Evolutionary conservation across 208 protist species (phyloP).

Genomic region (Endotrypanum monterogeii): DNA sequence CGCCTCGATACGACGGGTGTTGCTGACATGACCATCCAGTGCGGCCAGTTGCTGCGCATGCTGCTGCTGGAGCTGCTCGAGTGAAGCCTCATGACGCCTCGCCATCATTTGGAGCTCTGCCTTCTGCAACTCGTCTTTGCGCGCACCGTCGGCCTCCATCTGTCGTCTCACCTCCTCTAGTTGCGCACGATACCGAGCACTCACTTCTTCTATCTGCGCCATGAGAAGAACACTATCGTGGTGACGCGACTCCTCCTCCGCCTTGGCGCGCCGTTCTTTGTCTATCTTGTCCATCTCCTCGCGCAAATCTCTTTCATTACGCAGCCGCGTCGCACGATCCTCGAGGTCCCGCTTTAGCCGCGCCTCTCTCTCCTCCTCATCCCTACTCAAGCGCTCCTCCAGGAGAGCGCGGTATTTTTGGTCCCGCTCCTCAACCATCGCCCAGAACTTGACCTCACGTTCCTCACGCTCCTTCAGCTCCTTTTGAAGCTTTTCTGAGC

Average conservation of each 20-base stretch:
- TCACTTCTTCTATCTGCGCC: slow-evolving; percentile 72
- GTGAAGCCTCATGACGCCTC: slow-evolving; percentile 63
- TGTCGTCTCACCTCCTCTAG: slow-evolving; percentile 77
- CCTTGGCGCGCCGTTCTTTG: slow-evolving; percentile 59
- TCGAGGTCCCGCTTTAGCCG: slow-evolving; percentile 81
- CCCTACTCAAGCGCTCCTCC: slow-evolving; percentile 51
- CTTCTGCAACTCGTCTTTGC: slow-evolving; percentile 71
- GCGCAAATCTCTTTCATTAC: slow-evolving; percentile 67
- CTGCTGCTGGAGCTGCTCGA: slow-evolving; percentile 55
- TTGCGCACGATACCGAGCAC: slow-evolving; percentile 59
- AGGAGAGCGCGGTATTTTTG: slow-evolving; percentile 53
- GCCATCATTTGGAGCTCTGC: slow-evolving; percentile 66
- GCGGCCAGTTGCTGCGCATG: slow-evolving; percentile 61
- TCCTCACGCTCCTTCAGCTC: slow-evolving; percentile 75
- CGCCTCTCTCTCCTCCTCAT: slow-evolving; percentile 85
- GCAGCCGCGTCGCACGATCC: slow-evolving; percentile 63
- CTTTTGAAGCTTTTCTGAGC: slow-evolving; percentile 57
- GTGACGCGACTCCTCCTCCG: slow-evolving; percentile 55
- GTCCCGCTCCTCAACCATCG: slow-evolving; percentile 66
- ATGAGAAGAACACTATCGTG: slow-evolving; percentile 63
- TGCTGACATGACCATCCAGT: slow-evolving; percentile 62
- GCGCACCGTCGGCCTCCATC: slow-evolving; percentile 60
- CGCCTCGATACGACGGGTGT: slow-evolving; percentile 60
- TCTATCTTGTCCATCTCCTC: slow-evolving; percentile 74
- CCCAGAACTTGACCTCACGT: slow-evolving; percentile 82